phyloP scores from a whole-genome alignment of 257 asterid species.

The Perilla frutescens region DNA sequence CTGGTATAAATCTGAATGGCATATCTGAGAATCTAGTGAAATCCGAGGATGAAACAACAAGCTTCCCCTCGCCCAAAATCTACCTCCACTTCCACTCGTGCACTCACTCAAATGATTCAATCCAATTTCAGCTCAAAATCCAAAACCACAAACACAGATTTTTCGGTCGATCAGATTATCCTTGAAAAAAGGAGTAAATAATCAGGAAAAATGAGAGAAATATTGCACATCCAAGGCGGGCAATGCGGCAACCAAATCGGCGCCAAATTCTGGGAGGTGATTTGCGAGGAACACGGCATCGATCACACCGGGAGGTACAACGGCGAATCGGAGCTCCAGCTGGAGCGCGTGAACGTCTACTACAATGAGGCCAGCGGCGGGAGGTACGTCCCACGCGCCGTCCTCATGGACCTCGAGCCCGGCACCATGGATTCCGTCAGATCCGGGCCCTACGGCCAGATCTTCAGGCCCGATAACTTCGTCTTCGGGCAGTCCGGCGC shows the following conservation, averaged over 20 bases:
- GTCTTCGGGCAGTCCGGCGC: conserved; percentile 54
- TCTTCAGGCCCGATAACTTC: conserved; percentile 50
- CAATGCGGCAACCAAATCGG: conserved; percentile 55
- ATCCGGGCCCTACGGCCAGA: conserved; percentile 51
- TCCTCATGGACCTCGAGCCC: conserved; percentile 52
- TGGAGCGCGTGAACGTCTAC: conserved; percentile 49
- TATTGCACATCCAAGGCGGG: conserved; percentile 48
- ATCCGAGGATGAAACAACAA: conserved; percentile 1
- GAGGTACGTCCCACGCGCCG: conserved; percentile 51
- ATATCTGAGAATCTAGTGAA: conserved; percentile 4
- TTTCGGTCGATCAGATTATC: neutral
- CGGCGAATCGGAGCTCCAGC: conserved; percentile 46
- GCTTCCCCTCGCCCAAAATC: neutral
- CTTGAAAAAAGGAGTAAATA: neutral
- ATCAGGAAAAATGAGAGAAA: conserved; percentile 41
- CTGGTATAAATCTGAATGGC: conserved; percentile 9
- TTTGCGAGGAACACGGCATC: conserved; percentile 50
- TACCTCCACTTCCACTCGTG: neutral
- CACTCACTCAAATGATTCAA: neutral
- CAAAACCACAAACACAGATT: neutral
- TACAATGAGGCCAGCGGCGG: conserved; percentile 54
- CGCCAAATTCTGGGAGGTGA: conserved; percentile 52
- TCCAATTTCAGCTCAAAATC: neutral
- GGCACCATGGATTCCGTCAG: conserved; percentile 52
- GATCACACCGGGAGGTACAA: conserved; percentile 45